A percentile compares a stretch with the other conserved stretches of the same genome.
Conservation (phyloP, 2,329 filamentous ascomycete species). For the Colletotrichum scovillei region DNA sequence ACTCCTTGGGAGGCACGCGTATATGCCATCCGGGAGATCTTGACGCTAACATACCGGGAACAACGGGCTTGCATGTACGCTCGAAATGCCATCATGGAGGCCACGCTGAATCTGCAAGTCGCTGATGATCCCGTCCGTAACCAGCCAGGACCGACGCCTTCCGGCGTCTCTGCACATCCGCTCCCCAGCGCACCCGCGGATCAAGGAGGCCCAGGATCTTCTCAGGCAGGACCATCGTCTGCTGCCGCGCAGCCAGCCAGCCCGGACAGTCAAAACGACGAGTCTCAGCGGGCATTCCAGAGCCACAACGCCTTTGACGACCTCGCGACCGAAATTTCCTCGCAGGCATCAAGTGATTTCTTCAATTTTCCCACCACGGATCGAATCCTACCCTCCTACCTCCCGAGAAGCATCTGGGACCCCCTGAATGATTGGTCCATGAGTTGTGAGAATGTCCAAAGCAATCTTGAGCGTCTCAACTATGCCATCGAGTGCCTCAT, state of each 20-base stretch:
- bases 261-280: not conserved
- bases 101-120: not conserved
- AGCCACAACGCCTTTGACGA: not conserved
- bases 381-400: not conserved
- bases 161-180: not conserved
- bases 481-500: constrained; percentile 5
- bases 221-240: not conserved
- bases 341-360: not conserved
- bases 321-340: not conserved
- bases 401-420: not conserved
- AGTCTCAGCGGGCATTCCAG: not conserved
- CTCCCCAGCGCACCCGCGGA: not conserved
- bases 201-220: not conserved
- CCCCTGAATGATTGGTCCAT: not conserved
- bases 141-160: not conserved
- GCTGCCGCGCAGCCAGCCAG: not conserved
- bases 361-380: not conserved
- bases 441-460: not conserved
- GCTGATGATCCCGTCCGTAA: not conserved
- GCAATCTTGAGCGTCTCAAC: not conserved
- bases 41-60: not conserved
- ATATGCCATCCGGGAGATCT: not conserved
- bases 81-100: not conserved
- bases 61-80: not conserved
- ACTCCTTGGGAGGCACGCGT: not conserved